Evolutionary conservation across 139 green algal genomes (phyloP).

Genomic region (Monoraphidium neglectum): DNA sequence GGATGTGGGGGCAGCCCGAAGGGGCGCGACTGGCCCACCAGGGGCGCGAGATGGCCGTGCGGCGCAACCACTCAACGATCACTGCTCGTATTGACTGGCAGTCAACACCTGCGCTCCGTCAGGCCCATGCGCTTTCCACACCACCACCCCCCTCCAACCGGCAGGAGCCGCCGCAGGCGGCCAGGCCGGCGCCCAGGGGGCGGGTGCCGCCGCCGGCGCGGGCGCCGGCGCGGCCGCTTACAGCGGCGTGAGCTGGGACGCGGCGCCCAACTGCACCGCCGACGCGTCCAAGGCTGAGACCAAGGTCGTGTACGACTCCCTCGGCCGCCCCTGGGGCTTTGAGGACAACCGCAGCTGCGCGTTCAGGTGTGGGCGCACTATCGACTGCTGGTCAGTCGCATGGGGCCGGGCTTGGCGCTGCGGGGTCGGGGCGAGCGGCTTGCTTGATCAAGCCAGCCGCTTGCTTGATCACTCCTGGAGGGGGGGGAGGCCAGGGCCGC

Average conservation of each 20-base stretch:
- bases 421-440: background rate
- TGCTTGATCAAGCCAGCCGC: background rate
- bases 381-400: background rate
- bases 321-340: constrained; percentile 4
- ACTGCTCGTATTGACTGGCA: too few species aligned
- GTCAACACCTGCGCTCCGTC: background rate
- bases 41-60: too few species aligned
- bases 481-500: background rate
- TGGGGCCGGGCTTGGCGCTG: background rate
- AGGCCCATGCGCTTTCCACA: background rate
- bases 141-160: background rate
- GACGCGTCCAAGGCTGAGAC: background rate
- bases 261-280: background rate
- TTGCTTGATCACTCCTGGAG: background rate
- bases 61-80: too few species aligned
- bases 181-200: background rate
- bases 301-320: background rate
- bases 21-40: too few species aligned
- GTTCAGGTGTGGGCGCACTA: background rate
- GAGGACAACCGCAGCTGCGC: constrained; percentile 11
- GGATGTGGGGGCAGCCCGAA: too few species aligned
- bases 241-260: background rate
- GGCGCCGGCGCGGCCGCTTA: too few species aligned
- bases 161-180: background rate
- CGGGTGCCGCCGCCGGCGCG: background rate